Percentiles rank a stretch among this genome's conserved stretches.
Conservation (phyloP, 768 basidiomycete species). For the Phlebiopsis flavidoalba region DNA sequence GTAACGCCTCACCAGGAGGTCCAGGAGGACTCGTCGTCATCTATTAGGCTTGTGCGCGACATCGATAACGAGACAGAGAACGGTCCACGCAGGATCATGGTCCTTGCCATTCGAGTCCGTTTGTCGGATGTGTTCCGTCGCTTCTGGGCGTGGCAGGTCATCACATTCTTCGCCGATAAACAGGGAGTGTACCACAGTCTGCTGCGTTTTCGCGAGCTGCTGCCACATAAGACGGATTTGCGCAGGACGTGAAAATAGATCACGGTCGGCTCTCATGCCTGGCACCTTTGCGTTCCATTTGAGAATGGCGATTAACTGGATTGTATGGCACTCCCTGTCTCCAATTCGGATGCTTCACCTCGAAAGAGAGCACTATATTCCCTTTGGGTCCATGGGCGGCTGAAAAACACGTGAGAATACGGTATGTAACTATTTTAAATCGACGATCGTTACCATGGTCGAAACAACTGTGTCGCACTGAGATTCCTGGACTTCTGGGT, state of each 20-base stretch:
- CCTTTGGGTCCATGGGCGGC: constrained; percentile 5
- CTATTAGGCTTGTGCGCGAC: not conserved
- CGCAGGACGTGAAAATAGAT: no score
- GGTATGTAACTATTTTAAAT: not conserved
- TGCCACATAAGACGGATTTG: no score
- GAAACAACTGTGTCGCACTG: not conserved
- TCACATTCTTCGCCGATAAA: not conserved
- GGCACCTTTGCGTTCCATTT: no score
- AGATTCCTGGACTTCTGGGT: not conserved
- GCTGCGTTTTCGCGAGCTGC: no score
- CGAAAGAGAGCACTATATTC: constrained; percentile 7
- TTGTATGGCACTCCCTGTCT: constrained; percentile 1
- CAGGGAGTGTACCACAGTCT: no score
- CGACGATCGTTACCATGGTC: constrained; percentile 9
- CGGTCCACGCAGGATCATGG: not conserved
- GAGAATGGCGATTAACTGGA: no score
- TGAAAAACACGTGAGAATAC: not conserved
- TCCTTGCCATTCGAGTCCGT: not conserved
- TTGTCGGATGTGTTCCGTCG: not conserved
- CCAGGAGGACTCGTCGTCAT: not conserved
- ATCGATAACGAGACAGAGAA: not conserved
- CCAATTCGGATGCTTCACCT: constrained; percentile 4
- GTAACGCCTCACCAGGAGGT: not conserved
- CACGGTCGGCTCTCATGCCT: no score
- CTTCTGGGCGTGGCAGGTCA: not conserved